These are phyloP conservation scores for Leccinum fibrillosum DNA, from an alignment of 768 basidiomycete genomes.

Conservation along the genomic window DNA sequence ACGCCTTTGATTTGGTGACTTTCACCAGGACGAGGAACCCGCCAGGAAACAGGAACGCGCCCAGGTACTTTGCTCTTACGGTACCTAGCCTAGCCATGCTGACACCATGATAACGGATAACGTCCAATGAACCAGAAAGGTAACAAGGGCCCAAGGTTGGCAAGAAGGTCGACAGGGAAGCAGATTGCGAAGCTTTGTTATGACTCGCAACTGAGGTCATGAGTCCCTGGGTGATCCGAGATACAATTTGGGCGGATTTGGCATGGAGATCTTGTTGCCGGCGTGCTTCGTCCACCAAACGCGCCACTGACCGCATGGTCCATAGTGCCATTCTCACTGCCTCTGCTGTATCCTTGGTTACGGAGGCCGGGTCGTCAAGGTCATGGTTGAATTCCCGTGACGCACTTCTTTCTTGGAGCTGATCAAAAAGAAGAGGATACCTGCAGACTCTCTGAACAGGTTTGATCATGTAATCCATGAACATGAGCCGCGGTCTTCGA, in stretches of 20 bases:
- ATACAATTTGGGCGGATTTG: conserved; percentile 66
- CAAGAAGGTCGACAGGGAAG: conserved; percentile 54
- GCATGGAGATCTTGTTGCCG: conserved; percentile 59
- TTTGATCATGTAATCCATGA: conserved; percentile 91
- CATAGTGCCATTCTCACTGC: conserved; percentile 46
- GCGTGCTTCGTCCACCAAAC: conserved; percentile 79
- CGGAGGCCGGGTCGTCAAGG: not conserved
- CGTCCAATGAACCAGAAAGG: conserved; percentile 84
- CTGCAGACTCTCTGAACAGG: conserved; percentile 96
- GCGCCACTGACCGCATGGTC: conserved; percentile 74
- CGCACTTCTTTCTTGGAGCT: conserved; percentile 40
- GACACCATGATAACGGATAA: conserved; percentile 64
- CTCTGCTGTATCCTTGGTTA: conserved; percentile 5
- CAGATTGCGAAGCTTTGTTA: conserved; percentile 32
- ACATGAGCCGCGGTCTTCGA: conserved; percentile 47
- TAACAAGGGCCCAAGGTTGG: conserved; percentile 74
- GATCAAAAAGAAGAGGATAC: conserved; percentile 86
- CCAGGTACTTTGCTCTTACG: conserved; percentile 81
- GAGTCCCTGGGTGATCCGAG: conserved; percentile 51
- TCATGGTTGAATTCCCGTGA: conserved; percentile 1
- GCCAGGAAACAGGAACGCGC: conserved; percentile 83
- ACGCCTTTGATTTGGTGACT: conserved; percentile 73
- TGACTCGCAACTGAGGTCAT: conserved; percentile 27
- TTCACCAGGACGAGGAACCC: conserved; percentile 88
- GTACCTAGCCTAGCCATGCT: conserved; percentile 43